A percentile compares a stretch with the other conserved stretches of the same genome.
These are phyloP conservation scores for Arabis alpina DNA, from an alignment of 345 rosid species.

Conservation along the genomic window DNA sequence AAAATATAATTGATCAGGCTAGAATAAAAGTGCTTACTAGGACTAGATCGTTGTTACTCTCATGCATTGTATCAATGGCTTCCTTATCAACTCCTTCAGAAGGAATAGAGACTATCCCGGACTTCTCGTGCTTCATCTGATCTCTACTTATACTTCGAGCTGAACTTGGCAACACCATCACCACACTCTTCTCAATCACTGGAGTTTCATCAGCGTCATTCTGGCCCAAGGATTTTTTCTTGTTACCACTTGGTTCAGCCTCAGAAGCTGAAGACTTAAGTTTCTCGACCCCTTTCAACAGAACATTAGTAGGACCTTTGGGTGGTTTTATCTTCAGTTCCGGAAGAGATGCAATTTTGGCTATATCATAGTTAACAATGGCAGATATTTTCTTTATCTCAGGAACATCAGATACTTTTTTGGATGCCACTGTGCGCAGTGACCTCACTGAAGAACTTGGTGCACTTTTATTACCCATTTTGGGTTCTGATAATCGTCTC, in stretches of 20 bases:
- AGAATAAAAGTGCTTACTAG: constrained; percentile 35
- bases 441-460: constrained; percentile 55
- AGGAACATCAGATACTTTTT: constrained; percentile 53
- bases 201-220: constrained; percentile 62
- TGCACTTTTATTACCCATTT: constrained; percentile 46
- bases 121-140: constrained; percentile 41
- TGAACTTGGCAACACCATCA: constrained; percentile 55
- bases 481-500: constrained; percentile 88
- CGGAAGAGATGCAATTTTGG: constrained; percentile 77
- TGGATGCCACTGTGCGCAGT: constrained; percentile 46
- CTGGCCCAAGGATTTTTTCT: constrained; percentile 43
- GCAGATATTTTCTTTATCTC: constrained; percentile 81
- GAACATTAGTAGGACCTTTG: constrained; percentile 47
- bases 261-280: constrained; percentile 42
- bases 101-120: constrained; percentile 42
- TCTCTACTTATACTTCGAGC: constrained; percentile 45
- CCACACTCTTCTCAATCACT: constrained; percentile 72
- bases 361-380: constrained; percentile 76
- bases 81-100: constrained; percentile 47
- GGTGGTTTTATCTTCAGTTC: constrained; percentile 66
- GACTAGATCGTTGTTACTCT: constrained; percentile 50
- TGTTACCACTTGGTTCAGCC: constrained; percentile 44
- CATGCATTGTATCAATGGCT: constrained; percentile 43
- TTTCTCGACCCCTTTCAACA: constrained; percentile 45
- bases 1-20: constrained; percentile 11